Conservation (phyloP, 108 stramenopile genomes). For the Nannochloropsis oceanica region DNA sequence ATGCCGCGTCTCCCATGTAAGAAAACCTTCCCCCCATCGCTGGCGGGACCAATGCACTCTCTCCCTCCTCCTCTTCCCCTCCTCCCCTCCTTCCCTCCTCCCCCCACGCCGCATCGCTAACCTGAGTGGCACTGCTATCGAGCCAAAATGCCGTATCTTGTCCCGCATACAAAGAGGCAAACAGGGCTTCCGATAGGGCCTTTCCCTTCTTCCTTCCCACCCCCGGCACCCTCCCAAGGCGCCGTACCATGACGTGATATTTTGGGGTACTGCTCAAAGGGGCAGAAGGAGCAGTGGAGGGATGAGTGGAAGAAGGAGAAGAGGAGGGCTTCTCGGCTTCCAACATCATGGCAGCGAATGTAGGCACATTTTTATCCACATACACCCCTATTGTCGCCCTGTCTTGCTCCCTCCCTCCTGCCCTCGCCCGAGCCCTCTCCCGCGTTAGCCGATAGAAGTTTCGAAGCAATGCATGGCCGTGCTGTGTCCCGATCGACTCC, state of each 20-base stretch:
- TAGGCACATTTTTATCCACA: not conserved
- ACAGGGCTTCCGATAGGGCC: not conserved
- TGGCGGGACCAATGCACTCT: too few species aligned
- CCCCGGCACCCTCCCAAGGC: too few species aligned
- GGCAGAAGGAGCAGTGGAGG: not conserved
- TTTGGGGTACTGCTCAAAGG: not conserved
- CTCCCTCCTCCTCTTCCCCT: too few species aligned
- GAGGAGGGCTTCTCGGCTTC: not conserved
- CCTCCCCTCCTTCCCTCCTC: too few species aligned
- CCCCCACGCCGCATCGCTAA: too few species aligned
- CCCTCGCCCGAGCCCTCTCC: not conserved
- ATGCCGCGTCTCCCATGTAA: too few species aligned
- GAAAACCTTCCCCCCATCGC: too few species aligned
- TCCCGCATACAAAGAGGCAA: constrained; percentile 1
- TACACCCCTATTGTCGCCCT: not conserved
- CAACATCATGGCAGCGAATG: not conserved
- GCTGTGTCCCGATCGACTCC: constrained; percentile 64
- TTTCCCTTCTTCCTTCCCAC: too few species aligned
- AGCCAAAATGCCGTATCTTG: constrained; percentile 18
- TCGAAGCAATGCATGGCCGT: not conserved
- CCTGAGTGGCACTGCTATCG: constrained; percentile 6
- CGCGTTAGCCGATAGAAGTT: constrained; percentile 17
- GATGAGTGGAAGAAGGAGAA: not conserved
- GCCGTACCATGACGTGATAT: not conserved
- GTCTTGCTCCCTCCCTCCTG: not conserved